A percentile compares a stretch with the other conserved stretches of the same genome.
These are phyloP conservation scores for Penicillium sp. DNA, from an alignment of 2,329 filamentous ascomycete species.

Conservation along the genomic window DNA sequence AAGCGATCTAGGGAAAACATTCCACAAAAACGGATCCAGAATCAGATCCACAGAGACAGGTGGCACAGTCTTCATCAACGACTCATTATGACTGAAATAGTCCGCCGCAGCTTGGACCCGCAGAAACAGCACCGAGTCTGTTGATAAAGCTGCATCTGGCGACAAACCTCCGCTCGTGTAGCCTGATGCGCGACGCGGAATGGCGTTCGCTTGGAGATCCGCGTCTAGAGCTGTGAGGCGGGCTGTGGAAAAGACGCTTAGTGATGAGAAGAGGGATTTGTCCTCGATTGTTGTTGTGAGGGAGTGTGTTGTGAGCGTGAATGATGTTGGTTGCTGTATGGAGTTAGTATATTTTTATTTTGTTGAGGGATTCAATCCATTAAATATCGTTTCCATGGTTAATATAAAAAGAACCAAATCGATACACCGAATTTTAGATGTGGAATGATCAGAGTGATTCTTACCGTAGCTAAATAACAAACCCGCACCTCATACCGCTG, in stretches of 20 bases:
- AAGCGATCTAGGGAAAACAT: conserved; percentile 76
- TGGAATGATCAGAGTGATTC: conserved; percentile 29
- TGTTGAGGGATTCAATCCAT: neutral
- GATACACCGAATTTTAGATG: neutral
- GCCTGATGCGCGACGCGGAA: conserved; percentile 6
- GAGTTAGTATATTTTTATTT: conserved; percentile 6
- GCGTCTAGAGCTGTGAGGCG: conserved; percentile 40
- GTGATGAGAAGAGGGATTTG: conserved; percentile 63
- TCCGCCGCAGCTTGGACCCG: conserved; percentile 75
- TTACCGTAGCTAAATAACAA: conserved; percentile 90
- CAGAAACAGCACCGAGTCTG: conserved; percentile 65
- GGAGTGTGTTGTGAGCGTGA: conserved; percentile 67
- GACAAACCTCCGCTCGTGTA: neutral
- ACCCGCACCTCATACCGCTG: conserved; percentile 87
- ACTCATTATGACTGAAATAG: conserved; percentile 74
- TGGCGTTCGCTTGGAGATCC: conserved; percentile 12
- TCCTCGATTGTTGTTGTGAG: conserved; percentile 62
- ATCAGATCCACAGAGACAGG: conserved; percentile 77
- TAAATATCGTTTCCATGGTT: neutral
- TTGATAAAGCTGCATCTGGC: conserved; percentile 21
- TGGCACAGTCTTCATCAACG: conserved; percentile 73
- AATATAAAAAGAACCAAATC: neutral
- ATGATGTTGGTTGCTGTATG: conserved; percentile 78
- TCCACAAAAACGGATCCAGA: conserved; percentile 80
- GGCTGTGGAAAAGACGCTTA: conserved; percentile 62